Base-by-base conservation (phyloP, 2,329 filamentous ascomycete species). In the Talaromyces sp. region DNA sequence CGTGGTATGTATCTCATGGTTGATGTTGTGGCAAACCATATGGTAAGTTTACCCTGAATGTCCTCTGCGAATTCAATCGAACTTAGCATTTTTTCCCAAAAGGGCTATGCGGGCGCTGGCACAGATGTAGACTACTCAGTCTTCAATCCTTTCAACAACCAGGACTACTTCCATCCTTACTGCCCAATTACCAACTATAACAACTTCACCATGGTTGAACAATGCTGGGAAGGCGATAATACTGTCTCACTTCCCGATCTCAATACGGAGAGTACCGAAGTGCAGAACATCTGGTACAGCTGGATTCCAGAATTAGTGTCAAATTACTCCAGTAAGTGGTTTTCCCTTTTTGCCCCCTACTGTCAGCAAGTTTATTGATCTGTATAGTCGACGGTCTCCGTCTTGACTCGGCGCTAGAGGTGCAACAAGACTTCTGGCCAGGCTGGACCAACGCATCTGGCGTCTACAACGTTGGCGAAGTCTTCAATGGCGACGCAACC, bases 1-100 rank as follows among this genome's bases (percentile, higher is more conserved):
- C 75, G 81, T 3, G 77, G 71, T 15, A 86, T 84, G 82, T 83
- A 82, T 63, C 70, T 85, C 37, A 86, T 86, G 83, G 75, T 85
- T 2, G 83, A 85, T 60, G 72, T 85, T 1, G 82, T 85, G 2
- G 76, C 78, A 7, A 84, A 85, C 66, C 81, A 85, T 65, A 79
- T 80, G 65, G 81, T 68, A 41, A 17, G 17, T 21, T 10, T 31
- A 48, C 17, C 33, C 6, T 22, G 17, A 22, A 21, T 5, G 5
- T 41, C n/a, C n/a, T 17, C 10, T 15, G 9, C 37, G 17, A 39
- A 21, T 5, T 46, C 25, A 31, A 4, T 13, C n/a, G 9, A n/a
- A 46, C 43, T 46, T 3, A 46, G n/a, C n/a, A 4, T 7, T 31
- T 31, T 19, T 13, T 19, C 7, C 11, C 25, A 19, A 33, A 33